Conservation (phyloP, 495 filamentous ascomycete species). For the Lasiosphaeris hirsuta region DNA sequence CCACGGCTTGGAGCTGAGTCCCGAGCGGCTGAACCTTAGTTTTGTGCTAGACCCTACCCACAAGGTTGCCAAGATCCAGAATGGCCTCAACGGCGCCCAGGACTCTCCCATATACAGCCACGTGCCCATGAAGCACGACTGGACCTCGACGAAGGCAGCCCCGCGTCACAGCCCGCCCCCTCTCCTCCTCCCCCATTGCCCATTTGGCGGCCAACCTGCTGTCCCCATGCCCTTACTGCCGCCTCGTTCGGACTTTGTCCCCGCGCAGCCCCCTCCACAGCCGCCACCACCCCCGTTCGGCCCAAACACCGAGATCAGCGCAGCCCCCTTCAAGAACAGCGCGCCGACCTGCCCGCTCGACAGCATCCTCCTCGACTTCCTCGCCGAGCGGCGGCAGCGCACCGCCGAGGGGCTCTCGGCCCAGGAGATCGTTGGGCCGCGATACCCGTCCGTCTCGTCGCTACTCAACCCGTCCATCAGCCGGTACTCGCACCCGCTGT, state of each 20-base stretch:
- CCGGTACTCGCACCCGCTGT: conserved; percentile 65
- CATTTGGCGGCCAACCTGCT: background rate
- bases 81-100: conserved; percentile 35
- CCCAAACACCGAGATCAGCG: conserved; percentile 1
- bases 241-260: background rate
- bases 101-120: conserved; percentile 35
- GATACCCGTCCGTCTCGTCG: conserved; percentile 71
- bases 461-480: conserved; percentile 64
- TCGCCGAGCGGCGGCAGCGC: conserved; percentile 62
- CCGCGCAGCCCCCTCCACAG: background rate
- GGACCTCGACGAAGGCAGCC: conserved; percentile 28
- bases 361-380: conserved; percentile 70
- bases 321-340: conserved; percentile 56
- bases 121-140: conserved; percentile 43
- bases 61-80: conserved; percentile 34
- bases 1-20: conserved; percentile 56
- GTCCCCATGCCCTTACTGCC: background rate
- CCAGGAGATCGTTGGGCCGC: conserved; percentile 64
- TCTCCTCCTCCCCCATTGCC: background rate
- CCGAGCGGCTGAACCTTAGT: conserved; percentile 63
- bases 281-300: background rate
- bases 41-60: conserved; percentile 58
- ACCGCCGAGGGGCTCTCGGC: conserved; percentile 57
- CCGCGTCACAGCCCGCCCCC: background rate
- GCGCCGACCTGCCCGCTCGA: conserved; percentile 70